A percentile compares a stretch with the other conserved stretches of the same genome.
Evolutionary conservation across 805 yeast species (phyloP).

Genomic region (Zygotorulaspora florentina): DNA sequence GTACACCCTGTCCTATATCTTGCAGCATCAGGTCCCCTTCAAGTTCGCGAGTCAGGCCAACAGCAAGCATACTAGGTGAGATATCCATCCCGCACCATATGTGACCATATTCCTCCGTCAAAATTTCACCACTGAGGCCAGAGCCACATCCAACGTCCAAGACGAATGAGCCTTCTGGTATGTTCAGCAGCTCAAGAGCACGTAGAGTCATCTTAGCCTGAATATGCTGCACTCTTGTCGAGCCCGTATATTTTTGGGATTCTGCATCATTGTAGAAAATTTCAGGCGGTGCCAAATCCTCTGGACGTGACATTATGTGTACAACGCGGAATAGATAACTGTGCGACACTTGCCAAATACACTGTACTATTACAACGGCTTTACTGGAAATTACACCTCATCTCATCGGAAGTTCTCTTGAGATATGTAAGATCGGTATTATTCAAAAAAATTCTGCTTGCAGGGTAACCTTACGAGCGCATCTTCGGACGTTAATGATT

Average conservation of each 20-base stretch:
- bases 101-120: conserved; percentile 83
- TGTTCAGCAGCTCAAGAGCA: conserved; percentile 80
- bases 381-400: neutral
- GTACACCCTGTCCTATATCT: conserved; percentile 92
- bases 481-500: too few relatives aligned
- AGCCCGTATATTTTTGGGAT: conserved; percentile 82
- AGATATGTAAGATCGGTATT: neutral
- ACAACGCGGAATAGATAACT: neutral
- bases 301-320: conserved; percentile 82
- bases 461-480: neutral
- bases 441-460: neutral
- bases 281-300: conserved; percentile 94
- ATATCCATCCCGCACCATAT: conserved; percentile 96
- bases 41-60: conserved; percentile 85
- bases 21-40: conserved; percentile 90
- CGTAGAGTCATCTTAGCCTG: conserved; percentile 97
- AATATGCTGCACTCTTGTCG: conserved; percentile 96
- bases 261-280: conserved; percentile 89
- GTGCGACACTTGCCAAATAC: neutral
- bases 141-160: conserved; percentile 97
- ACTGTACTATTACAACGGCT: neutral
- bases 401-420: neutral
- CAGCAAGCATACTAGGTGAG: conserved; percentile 91
- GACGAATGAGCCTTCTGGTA: conserved; percentile 62
- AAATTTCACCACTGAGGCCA: conserved; percentile 89